A percentile compares a stretch with the other conserved stretches of the same genome.
Conservation (phyloP, 768 basidiomycete species). For the Cyathus striatus region DNA sequence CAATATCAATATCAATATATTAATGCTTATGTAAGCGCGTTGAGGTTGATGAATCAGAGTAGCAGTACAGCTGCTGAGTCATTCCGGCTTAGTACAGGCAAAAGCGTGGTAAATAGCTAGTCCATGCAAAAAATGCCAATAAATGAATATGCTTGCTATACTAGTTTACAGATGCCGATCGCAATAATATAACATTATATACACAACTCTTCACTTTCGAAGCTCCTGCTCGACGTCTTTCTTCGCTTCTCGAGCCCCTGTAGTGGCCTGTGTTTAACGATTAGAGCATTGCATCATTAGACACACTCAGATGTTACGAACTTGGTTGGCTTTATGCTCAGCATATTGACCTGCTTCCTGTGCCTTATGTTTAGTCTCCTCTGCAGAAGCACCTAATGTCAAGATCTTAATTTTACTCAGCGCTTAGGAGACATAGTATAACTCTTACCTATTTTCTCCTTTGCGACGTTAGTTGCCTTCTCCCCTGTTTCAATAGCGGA, state of each 20-base stretch:
- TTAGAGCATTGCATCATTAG: constrained; percentile 5
- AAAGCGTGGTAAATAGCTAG: no score
- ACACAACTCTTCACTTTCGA: no score
- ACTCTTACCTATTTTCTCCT: constrained; percentile 34
- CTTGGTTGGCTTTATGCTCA: constrained; percentile 34
- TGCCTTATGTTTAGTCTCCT: constrained; percentile 29
- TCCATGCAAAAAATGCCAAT: no score
- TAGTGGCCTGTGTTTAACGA: constrained; percentile 22
- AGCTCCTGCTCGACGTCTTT: constrained; percentile 28
- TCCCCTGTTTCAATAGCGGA: constrained; percentile 44
- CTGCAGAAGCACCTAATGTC: constrained; percentile 24
- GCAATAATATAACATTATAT: no score
- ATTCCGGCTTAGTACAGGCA: no score
- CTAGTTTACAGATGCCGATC: neutral
- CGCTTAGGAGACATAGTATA: neutral
- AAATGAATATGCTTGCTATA: no score
- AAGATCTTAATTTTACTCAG: neutral
- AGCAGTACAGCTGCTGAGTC: no score
- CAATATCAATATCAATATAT: no score
- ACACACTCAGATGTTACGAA: constrained; percentile 8
- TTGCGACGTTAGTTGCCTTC: constrained; percentile 31
- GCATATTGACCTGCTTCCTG: constrained; percentile 24
- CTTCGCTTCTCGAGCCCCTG: constrained; percentile 28
- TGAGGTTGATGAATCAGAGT: no score
- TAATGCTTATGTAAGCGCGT: no score